Evolutionary conservation across 1,139 yeast species (phyloP), one percentile per base, ranked within the genome.

Genomic region (Suhomyces coccinellae): DNA sequence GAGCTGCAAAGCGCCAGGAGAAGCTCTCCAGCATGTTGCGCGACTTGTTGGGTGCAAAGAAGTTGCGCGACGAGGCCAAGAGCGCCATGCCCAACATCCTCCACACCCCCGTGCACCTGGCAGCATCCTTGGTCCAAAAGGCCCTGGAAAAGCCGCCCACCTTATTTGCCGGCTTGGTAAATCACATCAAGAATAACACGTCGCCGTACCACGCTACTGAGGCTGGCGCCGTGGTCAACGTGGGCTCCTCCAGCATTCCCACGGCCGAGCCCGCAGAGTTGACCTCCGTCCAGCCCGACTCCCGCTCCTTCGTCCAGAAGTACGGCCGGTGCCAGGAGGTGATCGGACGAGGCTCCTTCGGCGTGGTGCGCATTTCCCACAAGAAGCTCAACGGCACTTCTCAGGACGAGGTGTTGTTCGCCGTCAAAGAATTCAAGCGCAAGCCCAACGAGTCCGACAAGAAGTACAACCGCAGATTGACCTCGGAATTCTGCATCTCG

Each of bases 11-110:
- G 58, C 78, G 98, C 53, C 97, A 90, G 63, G 98, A 91, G 60
- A 90, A 89, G 61, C 72, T 91, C 40, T 79, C 89, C 15, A 83
- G 83, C 50, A 87, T 91, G 96, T 75, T 93, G 53, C 88, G 88
- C 55, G 96, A 88, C 59, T 74, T 89, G 52, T 67, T 91, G 48
- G 95, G 91, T 29, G 90, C 91, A 10, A 86, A 86, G 56, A 87
- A 85, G 61, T 73, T 87, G 31, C 73, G 96, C 43, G 88, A 83
- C 54, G 93, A 83, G 55, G 96, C 96, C 2, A 83, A 85, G 41
- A 79, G 86, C 43, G 96, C 96, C 1, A 87, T 88, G n/a, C 95
- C 95, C 1, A 87, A 84, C 51, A 61, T 73, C n/a, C 53, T 73
- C 32, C 63, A 49, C 13, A 52, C 50, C 4, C 31, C 45, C 7